Evolutionary conservation across 257 asterid species (phyloP).

Genomic region (Oldenlandia corymbosa): DNA sequence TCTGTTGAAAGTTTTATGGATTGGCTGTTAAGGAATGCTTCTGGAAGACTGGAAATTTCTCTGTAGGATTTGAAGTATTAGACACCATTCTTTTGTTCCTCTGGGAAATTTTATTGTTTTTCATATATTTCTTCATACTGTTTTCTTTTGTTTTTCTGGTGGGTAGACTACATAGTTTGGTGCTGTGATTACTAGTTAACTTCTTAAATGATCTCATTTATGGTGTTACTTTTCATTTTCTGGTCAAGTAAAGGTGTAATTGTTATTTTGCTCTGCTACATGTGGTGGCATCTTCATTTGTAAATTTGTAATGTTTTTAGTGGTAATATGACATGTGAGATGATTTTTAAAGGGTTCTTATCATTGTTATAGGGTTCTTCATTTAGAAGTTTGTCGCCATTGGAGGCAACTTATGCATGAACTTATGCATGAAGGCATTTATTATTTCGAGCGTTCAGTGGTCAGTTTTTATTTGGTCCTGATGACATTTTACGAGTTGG

Average conservation of each 20-base stretch:
- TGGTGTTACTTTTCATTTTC: neutral
- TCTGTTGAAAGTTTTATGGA: no score
- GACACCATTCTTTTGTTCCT: neutral
- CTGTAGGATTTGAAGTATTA: neutral
- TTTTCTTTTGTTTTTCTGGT: neutral
- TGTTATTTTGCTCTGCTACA: neutral
- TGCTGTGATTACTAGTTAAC: neutral
- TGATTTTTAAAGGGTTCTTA: neutral
- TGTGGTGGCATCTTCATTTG: neutral
- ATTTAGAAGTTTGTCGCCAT: conserved; percentile 2
- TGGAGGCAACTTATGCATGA: conserved; percentile 10
- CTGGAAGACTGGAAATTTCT: neutral
- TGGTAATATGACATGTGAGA: neutral
- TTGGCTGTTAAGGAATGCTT: neutral
- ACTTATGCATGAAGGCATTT: no score
- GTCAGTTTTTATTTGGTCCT: conserved; percentile 12
- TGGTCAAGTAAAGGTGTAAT: neutral
- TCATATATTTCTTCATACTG: neutral
- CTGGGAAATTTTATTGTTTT: neutral
- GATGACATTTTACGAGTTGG: conserved; percentile 31
- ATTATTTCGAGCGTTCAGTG: conserved; percentile 15
- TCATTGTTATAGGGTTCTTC: conserved; percentile 3
- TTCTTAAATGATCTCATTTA: neutral
- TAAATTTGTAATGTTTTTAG: neutral
- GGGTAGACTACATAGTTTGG: neutral